Percentiles rank a stretch among this genome's conserved stretches.
Evolutionary conservation across 768 basidiomycete genomes (phyloP).

Genomic region (Galerina marginata): DNA sequence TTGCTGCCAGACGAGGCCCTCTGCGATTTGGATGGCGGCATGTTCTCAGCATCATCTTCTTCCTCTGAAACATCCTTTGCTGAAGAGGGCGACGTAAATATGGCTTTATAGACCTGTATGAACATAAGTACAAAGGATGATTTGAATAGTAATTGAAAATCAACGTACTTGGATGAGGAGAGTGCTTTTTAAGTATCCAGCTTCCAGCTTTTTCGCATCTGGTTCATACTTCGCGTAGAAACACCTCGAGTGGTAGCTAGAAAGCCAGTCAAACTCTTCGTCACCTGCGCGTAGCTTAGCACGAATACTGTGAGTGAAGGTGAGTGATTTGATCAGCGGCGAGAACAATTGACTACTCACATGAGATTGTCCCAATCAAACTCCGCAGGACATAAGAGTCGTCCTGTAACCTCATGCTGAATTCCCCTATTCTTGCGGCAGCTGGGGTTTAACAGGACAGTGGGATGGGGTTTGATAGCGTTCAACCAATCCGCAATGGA

Average conservation of each 20-base stretch:
- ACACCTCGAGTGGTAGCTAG: too few relatives aligned
- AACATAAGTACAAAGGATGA: neutral
- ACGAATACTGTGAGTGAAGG: constrained; percentile 19
- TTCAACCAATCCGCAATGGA: constrained; percentile 26
- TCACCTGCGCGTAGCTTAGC: constrained; percentile 17
- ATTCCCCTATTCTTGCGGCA: constrained; percentile 3
- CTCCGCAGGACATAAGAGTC: constrained; percentile 33
- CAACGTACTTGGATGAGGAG: constrained; percentile 28
- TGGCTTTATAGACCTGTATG: constrained; percentile 19
- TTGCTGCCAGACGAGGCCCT: neutral
- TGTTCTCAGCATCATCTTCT: constrained; percentile 15
- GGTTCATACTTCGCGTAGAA: constrained; percentile 16
- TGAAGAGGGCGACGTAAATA: constrained; percentile 24
- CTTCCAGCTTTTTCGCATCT: constrained; percentile 16
- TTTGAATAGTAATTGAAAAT: neutral
- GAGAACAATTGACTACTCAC: constrained; percentile 15
- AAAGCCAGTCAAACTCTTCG: constrained; percentile 9
- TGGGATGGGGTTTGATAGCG: neutral
- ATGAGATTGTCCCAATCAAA: constrained; percentile 29
- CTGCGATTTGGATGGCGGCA: constrained; percentile 7
- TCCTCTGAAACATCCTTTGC: constrained; percentile 17
- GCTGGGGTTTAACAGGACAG: constrained; percentile 3
- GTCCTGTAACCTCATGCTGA: constrained; percentile 30
- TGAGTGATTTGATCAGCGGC: neutral
- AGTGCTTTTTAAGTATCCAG: constrained; percentile 24